A percentile compares a stretch with the other conserved stretches of the same genome.
These are phyloP conservation scores for Komagataella populi DNA, from an alignment of 805 yeast species.

Conservation along the genomic window DNA sequence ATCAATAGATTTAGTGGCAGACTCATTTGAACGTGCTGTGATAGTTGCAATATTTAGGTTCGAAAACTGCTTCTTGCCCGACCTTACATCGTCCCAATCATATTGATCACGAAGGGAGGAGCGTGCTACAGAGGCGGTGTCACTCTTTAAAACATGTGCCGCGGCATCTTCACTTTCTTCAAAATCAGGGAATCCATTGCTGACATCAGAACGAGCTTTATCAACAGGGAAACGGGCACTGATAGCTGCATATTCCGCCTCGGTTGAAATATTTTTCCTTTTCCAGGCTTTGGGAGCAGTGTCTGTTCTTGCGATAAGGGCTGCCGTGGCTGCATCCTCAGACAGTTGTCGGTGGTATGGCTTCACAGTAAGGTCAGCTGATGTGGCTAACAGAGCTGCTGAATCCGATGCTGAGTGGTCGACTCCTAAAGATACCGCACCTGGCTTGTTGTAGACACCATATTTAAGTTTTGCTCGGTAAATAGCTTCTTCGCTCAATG, in stretches of 20 bases:
- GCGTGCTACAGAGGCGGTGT: conserved; percentile 17
- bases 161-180: conserved; percentile 27
- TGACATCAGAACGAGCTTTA: neutral
- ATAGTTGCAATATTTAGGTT: conserved; percentile 10
- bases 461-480: conserved; percentile 63
- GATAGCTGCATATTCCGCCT: conserved; percentile 32
- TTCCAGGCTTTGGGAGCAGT: conserved; percentile 35
- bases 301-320: conserved; percentile 31
- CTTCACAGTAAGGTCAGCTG: conserved; percentile 46
- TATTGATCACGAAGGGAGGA: conserved; percentile 24
- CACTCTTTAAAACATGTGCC: conserved; percentile 20
- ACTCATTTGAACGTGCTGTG: conserved; percentile 1
- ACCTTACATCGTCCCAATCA: conserved; percentile 28
- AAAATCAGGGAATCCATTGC: conserved; percentile 15
- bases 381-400: conserved; percentile 66
- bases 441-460: conserved; percentile 46
- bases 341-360: conserved; percentile 50
- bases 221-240: conserved; percentile 13
- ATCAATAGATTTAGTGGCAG: conserved; percentile 23
- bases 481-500: conserved; percentile 60
- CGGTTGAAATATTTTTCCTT: conserved; percentile 27
- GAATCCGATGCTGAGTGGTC: conserved; percentile 56
- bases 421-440: conserved; percentile 43
- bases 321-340: conserved; percentile 58
- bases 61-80: conserved; percentile 21